Evolutionary conservation across 257 asterid species (phyloP), one percentile per base, ranked within the genome.

Genomic region (Nicotiana noctiflora): DNA sequence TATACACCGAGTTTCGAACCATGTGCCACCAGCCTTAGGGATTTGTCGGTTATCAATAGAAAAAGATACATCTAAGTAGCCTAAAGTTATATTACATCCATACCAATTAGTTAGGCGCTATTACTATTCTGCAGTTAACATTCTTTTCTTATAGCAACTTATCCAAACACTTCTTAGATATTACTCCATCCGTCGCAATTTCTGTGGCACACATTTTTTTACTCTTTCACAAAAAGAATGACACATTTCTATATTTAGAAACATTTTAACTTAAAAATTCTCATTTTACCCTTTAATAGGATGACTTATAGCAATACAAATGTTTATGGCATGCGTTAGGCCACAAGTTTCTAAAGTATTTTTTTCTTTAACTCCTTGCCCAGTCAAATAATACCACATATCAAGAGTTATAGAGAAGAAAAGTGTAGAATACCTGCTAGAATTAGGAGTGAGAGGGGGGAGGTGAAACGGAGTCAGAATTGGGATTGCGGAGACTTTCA

Each of bases 401-500:
- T 34, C 40, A 40, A 40, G 10, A 32, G 49, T 8, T 40, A 40
- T 40, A 8, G 49, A 40, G 49, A 40, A 17, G 46, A 56, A 56
- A 18, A 56, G 51, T 8, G 77, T 12, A 68, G 79, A 14, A 17
- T 27, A 52, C 44, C 55, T 25, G 27, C 53, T 83, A 81, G 87
- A 88, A 17, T 82, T 57, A 89, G 21, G 88, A 79, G 72, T 86
- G 87, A 34, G 84, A 46, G 32, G 89, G 56, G 37, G 88, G 51
- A 84, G 76, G 15, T 84, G 87, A 49, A 59, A 59, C 14, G 62
- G 92, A 66, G 55, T 76, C 86, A 6, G 95, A 79, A 83, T 86
- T 86, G 76, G 90, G n/a, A 29, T 87, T 86, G 79, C 97, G 93
- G 63, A 94, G 98, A 87, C 63, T 80, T 77, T 93, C 95, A 31